Conservation (phyloP, 139 green algal genomes). For the Medakamo hakoo region DNA sequence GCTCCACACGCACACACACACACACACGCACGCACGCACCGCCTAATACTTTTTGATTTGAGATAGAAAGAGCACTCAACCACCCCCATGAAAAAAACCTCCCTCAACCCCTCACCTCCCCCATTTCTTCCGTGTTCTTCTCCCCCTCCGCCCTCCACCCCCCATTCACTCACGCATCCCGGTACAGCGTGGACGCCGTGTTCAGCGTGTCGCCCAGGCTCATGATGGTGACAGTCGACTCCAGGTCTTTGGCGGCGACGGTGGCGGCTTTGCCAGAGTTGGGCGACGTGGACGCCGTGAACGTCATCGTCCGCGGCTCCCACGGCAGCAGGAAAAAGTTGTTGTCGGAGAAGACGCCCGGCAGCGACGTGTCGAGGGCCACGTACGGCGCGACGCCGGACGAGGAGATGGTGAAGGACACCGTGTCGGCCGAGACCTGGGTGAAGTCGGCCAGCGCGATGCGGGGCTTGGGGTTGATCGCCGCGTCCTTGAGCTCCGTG, state of each 20-base stretch:
- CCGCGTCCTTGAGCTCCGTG: conserved; percentile 9
- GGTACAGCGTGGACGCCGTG: neutral
- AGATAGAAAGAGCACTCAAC: too few relatives aligned
- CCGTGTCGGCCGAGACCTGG: neutral
- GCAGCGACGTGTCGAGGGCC: conserved; percentile 2
- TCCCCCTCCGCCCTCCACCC: neutral
- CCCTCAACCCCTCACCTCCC: too few relatives aligned
- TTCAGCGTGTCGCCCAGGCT: neutral
- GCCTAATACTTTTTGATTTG: too few relatives aligned
- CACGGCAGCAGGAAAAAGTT: conserved; percentile 26
- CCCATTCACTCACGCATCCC: too few relatives aligned
- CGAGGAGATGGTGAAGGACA: conserved; percentile 6
- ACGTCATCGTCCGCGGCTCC: conserved; percentile 13
- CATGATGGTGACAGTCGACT: neutral
- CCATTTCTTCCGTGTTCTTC: too few relatives aligned
- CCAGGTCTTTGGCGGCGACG: neutral
- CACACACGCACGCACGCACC: neutral
- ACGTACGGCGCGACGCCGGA: conserved; percentile 13
- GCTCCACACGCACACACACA: neutral
- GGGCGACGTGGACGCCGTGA: neutral
- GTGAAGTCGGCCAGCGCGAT: neutral
- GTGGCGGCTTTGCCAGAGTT: too few relatives aligned
- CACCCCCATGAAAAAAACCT: too few relatives aligned
- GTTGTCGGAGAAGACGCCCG: conserved; percentile 23
- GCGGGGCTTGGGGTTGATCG: neutral